Base-by-base conservation (phyloP, 225 moss, liverwort and hornwort genomes). In the Marchantia paleacea region DNA sequence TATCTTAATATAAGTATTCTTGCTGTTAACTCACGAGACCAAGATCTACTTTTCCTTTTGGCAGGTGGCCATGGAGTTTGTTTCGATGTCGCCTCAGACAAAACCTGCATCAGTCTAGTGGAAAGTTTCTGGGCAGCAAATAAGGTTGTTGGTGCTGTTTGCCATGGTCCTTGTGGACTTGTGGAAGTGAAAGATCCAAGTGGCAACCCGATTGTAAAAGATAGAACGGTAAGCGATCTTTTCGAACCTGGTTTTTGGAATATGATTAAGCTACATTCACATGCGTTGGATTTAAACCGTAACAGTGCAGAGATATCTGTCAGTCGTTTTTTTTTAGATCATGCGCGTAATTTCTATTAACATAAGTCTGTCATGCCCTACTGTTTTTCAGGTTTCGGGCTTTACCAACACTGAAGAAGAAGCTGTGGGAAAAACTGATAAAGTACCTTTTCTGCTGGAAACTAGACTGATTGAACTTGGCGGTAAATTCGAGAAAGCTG, bases 61-160 rank as follows among this genome's bases (percentile, higher is more conserved):
- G 76, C 90, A 96, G 96, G 93, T 76, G 96, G 96, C 28, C 96
- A 96, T 77, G 96, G 96, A 15, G 87, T 89, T 7, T 1, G 86
- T 25, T 96, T 14, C 10, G 96, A 96, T 71, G 83, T 85, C 20
- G 85, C 90, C 12, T 53, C 77, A 5, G 88, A 96, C 25, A 10
- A 84, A 75, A 71, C 69, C 3, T 74, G 86, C 13, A 88, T 79
- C 18, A 90, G 90, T 4, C 18, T 92, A 0, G 84, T 86, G 0
- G 84, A 89, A 24, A 92, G 88, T 83, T 87, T 96, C 50, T 91
- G 80, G 92, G 92, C 89, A 0, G 90, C 88, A n/a, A 91, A 88
- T 24, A 93, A 93, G 80, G 75, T 96, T 26, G 90, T 96, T 0
- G 76, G 88, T 12, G 53, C 93, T 20, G 96, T 94, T 58, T 96